These are phyloP conservation scores for Plasmodium sp. DNA, from an alignment of 169 alveolate species.

Conservation along the genomic window DNA sequence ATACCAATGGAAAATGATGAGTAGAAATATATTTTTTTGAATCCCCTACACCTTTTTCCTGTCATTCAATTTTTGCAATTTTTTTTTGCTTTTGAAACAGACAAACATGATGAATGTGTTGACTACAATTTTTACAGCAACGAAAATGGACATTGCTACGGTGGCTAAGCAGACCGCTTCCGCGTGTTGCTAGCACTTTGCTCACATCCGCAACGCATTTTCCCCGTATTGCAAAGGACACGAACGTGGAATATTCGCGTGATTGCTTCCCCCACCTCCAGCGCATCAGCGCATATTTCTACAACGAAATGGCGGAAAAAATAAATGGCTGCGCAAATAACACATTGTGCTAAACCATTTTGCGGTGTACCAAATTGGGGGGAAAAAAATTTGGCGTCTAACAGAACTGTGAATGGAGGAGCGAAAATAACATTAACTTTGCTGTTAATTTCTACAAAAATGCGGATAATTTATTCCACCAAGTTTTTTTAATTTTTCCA, in stretches of 20 bases:
- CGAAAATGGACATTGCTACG: not conserved
- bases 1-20: not conserved
- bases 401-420: not conserved
- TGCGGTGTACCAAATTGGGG: not conserved
- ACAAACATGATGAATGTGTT: not conserved
- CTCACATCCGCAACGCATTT: not conserved
- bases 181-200: not conserved
- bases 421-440: constrained; percentile 19
- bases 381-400: not conserved
- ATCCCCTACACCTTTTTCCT: not conserved
- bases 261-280: not conserved
- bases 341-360: not conserved
- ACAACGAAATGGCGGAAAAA: not conserved
- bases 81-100: not conserved
- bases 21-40: not conserved
- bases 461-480: constrained; percentile 17
- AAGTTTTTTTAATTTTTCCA: not conserved
- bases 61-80: not conserved
- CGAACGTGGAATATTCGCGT: not conserved
- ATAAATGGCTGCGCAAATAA: constrained; percentile 13
- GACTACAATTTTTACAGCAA: constrained; percentile 12
- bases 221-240: not conserved
- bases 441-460: constrained; percentile 41
- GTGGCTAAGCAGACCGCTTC: not conserved
- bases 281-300: constrained; percentile 10